Percentiles rank a stretch among this genome's conserved stretches.
These are phyloP conservation scores for Colletotrichum sansevieriae DNA, from an alignment of 2,329 filamentous ascomycete genomes.

Conservation along the genomic window DNA sequence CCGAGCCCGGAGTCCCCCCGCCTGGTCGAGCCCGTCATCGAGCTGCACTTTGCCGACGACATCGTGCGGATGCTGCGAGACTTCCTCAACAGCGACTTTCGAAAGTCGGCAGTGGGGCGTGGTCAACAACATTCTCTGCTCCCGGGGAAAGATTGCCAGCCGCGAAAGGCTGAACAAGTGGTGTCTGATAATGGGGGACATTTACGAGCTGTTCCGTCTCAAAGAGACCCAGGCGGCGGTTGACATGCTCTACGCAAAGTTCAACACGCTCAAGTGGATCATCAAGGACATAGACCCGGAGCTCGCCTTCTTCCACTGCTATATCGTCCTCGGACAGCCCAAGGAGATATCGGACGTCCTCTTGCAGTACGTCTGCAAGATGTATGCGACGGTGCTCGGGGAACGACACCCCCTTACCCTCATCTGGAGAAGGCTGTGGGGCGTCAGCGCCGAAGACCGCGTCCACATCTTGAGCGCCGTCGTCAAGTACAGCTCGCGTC, in stretches of 20 bases:
- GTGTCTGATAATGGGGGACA: not conserved
- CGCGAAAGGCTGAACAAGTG: not conserved
- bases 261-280: conserved; percentile 1
- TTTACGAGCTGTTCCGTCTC: not conserved
- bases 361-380: not conserved
- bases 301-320: not conserved
- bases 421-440: not conserved
- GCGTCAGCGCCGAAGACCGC: not conserved
- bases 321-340: not conserved
- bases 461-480: not conserved
- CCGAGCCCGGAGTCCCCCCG: conserved; percentile 4
- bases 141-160: not conserved
- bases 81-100: conserved; percentile 3
- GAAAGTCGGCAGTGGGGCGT: not conserved
- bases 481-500: not conserved
- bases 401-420: not conserved
- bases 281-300: conserved; percentile 7
- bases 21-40: not conserved
- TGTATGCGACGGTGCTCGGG: not conserved
- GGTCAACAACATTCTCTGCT: conserved; percentile 1
- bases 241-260: not conserved
- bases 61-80: conserved; percentile 6
- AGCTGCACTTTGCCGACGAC: conserved; percentile 4
- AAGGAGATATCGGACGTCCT: not conserved
- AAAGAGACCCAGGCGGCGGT: not conserved